These are phyloP conservation scores for Volvox africanus DNA, from an alignment of 139 green algal species.

Conservation along the genomic window DNA sequence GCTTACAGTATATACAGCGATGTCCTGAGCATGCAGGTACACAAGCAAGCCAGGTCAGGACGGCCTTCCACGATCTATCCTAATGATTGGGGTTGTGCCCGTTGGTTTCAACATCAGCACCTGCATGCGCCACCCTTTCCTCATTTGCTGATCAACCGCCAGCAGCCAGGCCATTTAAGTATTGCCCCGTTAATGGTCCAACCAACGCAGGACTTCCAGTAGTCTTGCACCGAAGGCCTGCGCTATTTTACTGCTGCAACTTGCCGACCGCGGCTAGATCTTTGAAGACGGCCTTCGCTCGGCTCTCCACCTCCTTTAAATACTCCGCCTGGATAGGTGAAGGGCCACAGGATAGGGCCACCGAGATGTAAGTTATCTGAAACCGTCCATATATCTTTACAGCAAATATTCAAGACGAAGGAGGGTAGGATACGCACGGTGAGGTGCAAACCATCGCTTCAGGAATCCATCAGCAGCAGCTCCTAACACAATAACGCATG, in stretches of 20 bases:
- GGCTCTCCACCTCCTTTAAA: slow-evolving; percentile 85
- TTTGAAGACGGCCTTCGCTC: slow-evolving; percentile 72
- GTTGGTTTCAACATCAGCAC: no score
- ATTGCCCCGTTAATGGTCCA: no score
- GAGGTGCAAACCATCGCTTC: neutral
- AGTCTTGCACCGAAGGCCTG: no score
- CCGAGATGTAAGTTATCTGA: neutral
- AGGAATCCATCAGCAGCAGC: neutral
- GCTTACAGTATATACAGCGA: no score
- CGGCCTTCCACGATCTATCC: no score
- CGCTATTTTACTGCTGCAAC: neutral
- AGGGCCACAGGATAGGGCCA: neutral
- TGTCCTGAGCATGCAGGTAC: no score
- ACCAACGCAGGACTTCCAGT: no score
- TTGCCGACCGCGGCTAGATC: slow-evolving; percentile 50
- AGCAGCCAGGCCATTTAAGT: no score
- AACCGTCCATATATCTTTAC: neutral
- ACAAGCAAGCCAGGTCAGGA: no score
- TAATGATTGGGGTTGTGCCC: no score
- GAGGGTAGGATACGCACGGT: neutral
- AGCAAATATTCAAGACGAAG: neutral
- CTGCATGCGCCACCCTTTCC: no score
- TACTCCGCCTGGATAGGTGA: slow-evolving; percentile 75
- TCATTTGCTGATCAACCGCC: no score
- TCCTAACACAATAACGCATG: neutral